Conservation (phyloP, 257 asterid genomes). For the Salvia hispanica region DNA sequence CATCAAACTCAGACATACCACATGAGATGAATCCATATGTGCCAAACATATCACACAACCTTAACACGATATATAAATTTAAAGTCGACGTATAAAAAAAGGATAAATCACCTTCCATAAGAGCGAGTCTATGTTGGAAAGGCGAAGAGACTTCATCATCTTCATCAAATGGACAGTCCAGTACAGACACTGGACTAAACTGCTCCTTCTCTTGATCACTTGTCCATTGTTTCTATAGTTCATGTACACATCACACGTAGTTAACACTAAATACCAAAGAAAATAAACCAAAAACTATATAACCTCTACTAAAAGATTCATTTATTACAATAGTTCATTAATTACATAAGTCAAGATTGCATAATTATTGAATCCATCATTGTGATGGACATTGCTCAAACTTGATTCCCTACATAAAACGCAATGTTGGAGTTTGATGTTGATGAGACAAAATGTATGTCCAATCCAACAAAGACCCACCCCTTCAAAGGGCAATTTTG, state of each 20-base stretch:
- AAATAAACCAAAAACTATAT: too few relatives aligned
- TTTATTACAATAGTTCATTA: too few relatives aligned
- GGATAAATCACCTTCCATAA: conserved; percentile 50
- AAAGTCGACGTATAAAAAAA: too few relatives aligned
- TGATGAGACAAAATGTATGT: too few relatives aligned
- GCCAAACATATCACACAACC: too few relatives aligned
- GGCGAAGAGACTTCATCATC: conserved; percentile 82
- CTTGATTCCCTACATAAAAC: background rate
- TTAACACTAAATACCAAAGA: background rate
- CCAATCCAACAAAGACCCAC: conserved; percentile 21
- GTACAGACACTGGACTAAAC: conserved; percentile 79
- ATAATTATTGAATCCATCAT: background rate
- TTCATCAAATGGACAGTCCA: conserved; percentile 81
- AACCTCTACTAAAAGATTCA: too few relatives aligned
- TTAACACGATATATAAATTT: too few relatives aligned
- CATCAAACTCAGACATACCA: too few relatives aligned
- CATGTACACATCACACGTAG: background rate
- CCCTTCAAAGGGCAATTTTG: background rate
- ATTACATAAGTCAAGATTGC: too few relatives aligned
- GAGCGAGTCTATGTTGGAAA: conserved; percentile 52
- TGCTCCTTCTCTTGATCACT: conserved; percentile 73
- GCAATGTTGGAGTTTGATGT: background rate
- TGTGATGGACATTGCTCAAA: background rate
- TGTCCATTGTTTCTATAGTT: conserved; percentile 51
- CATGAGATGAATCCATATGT: too few relatives aligned